phyloP scores from a whole-genome alignment of 768 basidiomycete species.

The Mycena crocata region DNA sequence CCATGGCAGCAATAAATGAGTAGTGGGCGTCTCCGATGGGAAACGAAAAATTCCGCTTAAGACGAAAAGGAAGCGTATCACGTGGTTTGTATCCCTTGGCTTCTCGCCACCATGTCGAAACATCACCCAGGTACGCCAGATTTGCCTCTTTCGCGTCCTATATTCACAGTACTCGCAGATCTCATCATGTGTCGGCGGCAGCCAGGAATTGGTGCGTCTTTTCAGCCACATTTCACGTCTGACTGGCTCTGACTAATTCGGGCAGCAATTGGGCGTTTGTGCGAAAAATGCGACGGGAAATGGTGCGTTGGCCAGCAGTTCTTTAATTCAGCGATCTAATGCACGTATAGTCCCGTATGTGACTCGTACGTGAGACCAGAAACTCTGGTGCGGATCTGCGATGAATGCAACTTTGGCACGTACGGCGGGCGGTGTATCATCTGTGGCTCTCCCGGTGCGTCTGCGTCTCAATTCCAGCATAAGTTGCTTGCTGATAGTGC shows the following conservation, averaged over 20 bases:
- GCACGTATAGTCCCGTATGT: constrained; percentile 84
- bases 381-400: constrained; percentile 97
- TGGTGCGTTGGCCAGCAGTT: constrained; percentile 69
- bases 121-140: constrained; percentile 85
- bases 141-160: neutral
- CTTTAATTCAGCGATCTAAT: neutral
- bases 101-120: constrained; percentile 74
- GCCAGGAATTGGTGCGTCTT: constrained; percentile 88
- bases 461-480: too few species aligned
- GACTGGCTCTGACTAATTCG: constrained; percentile 2
- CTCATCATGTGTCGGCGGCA: constrained; percentile 98
- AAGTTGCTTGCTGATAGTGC: constrained; percentile 1
- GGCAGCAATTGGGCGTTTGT: constrained; percentile 94
- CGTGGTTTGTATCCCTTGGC: neutral
- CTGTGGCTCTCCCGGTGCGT: constrained; percentile 91
- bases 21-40: neutral
- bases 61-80: neutral
- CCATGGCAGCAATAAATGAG: neutral
- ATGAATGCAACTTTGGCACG: constrained; percentile 99
- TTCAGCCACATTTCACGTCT: neutral
- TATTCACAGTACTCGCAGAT: constrained; percentile 65
- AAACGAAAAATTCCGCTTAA: constrained; percentile 1
- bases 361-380: constrained; percentile 99
- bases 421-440: constrained; percentile 99
- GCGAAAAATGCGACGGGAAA: constrained; percentile 99